Evolutionary conservation across 305 asterid species (phyloP).

Genomic region (Plantago lanceolata): DNA sequence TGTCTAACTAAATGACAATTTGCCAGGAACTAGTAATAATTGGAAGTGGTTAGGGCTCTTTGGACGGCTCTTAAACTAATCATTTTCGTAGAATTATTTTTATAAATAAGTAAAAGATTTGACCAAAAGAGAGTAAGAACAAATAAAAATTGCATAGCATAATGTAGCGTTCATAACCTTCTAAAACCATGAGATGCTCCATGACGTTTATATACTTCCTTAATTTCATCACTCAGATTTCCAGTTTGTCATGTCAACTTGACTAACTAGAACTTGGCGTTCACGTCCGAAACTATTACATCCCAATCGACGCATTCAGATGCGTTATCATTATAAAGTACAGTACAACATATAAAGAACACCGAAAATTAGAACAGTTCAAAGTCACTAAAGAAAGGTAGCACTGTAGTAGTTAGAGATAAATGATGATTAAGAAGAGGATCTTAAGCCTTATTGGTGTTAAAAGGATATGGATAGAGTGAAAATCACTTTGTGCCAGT

Average conservation of each 20-base stretch:
- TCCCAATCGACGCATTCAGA: no score
- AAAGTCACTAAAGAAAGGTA: neutral
- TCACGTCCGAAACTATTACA: no score
- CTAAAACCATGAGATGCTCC: neutral
- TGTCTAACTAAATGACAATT: slow-evolving; percentile 26
- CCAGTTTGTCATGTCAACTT: no score
- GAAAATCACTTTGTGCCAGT: slow-evolving; percentile 7
- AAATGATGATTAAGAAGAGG: slow-evolving; percentile 11
- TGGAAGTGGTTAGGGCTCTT: neutral
- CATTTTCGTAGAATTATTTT: no score
- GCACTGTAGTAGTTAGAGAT: neutral
- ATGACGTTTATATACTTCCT: neutral
- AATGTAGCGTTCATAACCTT: neutral
- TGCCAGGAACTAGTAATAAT: neutral
- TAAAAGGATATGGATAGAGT: neutral
- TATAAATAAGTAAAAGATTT: neutral
- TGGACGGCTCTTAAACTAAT: neutral
- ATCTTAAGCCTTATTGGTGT: neutral
- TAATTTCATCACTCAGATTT: neutral
- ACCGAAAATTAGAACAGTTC: neutral
- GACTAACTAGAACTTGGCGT: no score
- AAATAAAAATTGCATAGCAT: neutral
- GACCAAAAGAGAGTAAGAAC: neutral
- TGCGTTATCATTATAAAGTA: no score
- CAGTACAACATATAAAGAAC: no score